Evolutionary conservation across 768 basidiomycete species (phyloP).

Genomic region (Suillus alpinus): DNA sequence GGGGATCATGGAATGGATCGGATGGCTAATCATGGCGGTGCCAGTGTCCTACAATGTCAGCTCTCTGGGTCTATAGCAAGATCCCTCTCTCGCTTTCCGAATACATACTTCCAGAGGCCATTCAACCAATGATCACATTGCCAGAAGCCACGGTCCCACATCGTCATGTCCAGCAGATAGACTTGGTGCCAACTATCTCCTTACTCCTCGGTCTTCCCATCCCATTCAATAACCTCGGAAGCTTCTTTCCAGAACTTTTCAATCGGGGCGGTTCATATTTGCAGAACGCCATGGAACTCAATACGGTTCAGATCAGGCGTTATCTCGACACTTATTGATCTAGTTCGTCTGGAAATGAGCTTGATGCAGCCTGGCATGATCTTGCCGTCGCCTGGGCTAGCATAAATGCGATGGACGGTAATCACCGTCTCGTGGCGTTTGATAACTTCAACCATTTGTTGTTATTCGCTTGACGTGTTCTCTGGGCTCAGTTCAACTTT

Average conservation of each 20-base stretch:
- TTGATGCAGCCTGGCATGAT: constrained; percentile 59
- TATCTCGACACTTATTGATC: constrained; percentile 79
- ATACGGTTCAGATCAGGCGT: constrained; percentile 68
- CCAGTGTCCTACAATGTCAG: constrained; percentile 74
- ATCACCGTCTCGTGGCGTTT: constrained; percentile 12
- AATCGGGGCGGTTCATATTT: constrained; percentile 47
- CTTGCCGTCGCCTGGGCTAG: constrained; percentile 48
- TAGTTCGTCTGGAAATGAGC: constrained; percentile 67
- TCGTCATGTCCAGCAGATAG: constrained; percentile 86
- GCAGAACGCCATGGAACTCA: constrained; percentile 61
- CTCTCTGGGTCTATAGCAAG: constrained; percentile 92
- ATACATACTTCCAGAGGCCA: constrained; percentile 40
- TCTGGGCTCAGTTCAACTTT: constrained; percentile 95
- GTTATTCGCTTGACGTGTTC: constrained; percentile 62
- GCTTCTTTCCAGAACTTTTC: constrained; percentile 90
- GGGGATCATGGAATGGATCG: constrained; percentile 98
- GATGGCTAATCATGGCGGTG: constrained; percentile 94
- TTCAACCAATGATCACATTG: constrained; percentile 58
- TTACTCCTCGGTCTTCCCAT: constrained; percentile 90
- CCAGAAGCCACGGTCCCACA: constrained; percentile 51
- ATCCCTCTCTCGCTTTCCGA: constrained; percentile 41
- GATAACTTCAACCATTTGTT: constrained; percentile 33
- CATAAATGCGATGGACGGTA: constrained; percentile 24
- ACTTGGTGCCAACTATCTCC: constrained; percentile 84
- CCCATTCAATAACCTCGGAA: constrained; percentile 94